Conservation (phyloP, 1,139 yeast species). For the Ogataea hybrid region DNA sequence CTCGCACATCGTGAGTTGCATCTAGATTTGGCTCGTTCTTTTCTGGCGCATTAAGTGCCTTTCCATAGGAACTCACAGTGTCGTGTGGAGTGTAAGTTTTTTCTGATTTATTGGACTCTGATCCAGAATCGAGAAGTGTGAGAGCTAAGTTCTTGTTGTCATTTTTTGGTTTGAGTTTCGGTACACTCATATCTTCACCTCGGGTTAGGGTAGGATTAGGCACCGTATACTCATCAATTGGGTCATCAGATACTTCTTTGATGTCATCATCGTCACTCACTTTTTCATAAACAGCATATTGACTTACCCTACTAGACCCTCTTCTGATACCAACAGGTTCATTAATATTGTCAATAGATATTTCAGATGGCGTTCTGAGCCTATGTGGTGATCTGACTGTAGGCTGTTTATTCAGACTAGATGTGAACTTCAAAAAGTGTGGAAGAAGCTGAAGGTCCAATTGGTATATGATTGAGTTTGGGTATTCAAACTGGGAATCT, state of each 20-base stretch:
- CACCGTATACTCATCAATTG: no score
- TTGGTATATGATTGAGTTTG: constrained; percentile 61
- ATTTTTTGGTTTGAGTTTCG: no score
- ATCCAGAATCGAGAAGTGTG: no score
- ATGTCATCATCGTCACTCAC: constrained; percentile 12
- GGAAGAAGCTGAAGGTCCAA: constrained; percentile 47
- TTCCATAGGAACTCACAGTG: no score
- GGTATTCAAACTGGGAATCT: constrained; percentile 42
- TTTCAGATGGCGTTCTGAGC: constrained; percentile 11
- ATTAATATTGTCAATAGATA: constrained; percentile 7
- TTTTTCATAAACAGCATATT: constrained; percentile 22
- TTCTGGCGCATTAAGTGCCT: no score
- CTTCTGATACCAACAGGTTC: not conserved
- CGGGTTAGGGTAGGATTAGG: no score
- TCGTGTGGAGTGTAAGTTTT: no score
- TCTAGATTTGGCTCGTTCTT: no score
- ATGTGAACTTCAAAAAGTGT: constrained; percentile 21
- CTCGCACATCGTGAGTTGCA: no score
- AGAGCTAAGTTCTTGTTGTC: not conserved
- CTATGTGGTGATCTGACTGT: not conserved
- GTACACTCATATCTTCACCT: no score
- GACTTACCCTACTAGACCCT: constrained; percentile 13
- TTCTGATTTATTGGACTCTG: no score
- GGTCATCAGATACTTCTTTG: no score
- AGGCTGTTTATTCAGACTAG: not conserved